phyloP scores from a whole-genome alignment of 106 monocot species.

The Triglochin maritima region DNA sequence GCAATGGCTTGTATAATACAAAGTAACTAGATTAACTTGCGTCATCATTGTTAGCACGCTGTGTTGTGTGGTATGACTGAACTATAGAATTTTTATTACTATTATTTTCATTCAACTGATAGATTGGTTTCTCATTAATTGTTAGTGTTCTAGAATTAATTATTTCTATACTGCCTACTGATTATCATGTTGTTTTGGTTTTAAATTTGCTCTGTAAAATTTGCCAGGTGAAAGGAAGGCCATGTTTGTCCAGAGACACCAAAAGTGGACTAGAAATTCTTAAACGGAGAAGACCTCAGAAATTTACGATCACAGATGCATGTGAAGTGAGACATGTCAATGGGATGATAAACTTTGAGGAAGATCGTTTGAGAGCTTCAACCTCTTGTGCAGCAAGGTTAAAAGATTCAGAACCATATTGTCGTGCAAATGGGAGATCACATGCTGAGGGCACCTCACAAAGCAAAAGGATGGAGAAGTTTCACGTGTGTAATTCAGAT shows the following conservation, averaged over 20 bases:
- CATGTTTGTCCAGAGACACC: conserved; percentile 41
- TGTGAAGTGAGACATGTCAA: conserved; percentile 21
- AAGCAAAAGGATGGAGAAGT: conserved; percentile 46
- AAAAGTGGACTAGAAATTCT: conserved; percentile 53
- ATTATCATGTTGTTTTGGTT: neutral
- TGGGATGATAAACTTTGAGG: conserved; percentile 51
- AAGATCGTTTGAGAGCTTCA: conserved; percentile 41
- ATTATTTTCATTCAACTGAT: too few species aligned
- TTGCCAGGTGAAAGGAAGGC: conserved; percentile 55
- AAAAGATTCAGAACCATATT: conserved; percentile 16
- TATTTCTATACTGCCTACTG: neutral
- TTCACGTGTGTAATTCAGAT: conserved; percentile 58
- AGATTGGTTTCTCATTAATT: too few species aligned
- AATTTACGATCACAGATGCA: conserved; percentile 16
- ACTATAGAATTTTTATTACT: too few species aligned
- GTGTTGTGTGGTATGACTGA: too few species aligned
- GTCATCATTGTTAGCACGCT: too few species aligned
- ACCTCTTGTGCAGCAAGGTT: conserved; percentile 32
- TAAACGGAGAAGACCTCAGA: conserved; percentile 40
- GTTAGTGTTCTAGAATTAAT: too few species aligned
- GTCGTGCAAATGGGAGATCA: conserved; percentile 2
- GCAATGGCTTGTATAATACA: too few species aligned
- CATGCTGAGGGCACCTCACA: conserved; percentile 27
- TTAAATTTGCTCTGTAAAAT: neutral
- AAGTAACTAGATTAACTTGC: too few species aligned